Percentiles rank a stretch among this genome's conserved stretches.
Conservation (phyloP, 148 eudicot species). For the Vaccinium corymbosum region DNA sequence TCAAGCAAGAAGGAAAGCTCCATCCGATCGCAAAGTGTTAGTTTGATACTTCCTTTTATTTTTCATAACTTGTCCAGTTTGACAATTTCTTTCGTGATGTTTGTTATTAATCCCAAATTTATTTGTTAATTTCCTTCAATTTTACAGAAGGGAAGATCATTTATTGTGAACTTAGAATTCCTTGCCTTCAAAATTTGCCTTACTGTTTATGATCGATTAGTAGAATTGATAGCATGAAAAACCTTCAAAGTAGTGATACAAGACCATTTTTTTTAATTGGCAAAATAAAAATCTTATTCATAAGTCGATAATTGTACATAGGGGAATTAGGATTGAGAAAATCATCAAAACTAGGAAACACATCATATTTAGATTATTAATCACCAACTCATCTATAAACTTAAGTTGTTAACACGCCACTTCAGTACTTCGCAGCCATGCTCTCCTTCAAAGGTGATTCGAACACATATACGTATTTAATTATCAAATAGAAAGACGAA, state of each 20-base stretch:
- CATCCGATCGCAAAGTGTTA: background rate
- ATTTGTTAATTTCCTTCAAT: background rate
- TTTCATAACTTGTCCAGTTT: background rate
- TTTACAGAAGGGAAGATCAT: background rate
- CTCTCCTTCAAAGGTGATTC: too few species aligned
- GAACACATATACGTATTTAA: too few species aligned
- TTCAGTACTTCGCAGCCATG: too few species aligned
- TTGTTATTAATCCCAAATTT: background rate
- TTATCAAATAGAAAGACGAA: too few species aligned
- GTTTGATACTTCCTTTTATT: background rate
- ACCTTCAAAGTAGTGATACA: background rate
- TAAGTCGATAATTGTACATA: background rate
- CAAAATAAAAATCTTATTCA: background rate
- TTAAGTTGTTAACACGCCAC: too few species aligned
- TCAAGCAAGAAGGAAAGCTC: conserved; percentile 2
- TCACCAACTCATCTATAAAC: too few species aligned
- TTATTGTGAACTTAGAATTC: background rate
- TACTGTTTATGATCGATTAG: background rate
- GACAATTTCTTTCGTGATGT: background rate
- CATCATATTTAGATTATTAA: background rate
- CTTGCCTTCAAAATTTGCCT: background rate
- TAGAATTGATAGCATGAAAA: background rate
- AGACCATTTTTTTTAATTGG: background rate
- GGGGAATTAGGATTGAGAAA: background rate
- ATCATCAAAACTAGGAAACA: background rate